A percentile compares a stretch with the other conserved stretches of the same genome.
These are phyloP conservation scores for Pinguiococcus pyrenoidosus DNA, from an alignment of 108 stramenopile species.

Conservation along the genomic window DNA sequence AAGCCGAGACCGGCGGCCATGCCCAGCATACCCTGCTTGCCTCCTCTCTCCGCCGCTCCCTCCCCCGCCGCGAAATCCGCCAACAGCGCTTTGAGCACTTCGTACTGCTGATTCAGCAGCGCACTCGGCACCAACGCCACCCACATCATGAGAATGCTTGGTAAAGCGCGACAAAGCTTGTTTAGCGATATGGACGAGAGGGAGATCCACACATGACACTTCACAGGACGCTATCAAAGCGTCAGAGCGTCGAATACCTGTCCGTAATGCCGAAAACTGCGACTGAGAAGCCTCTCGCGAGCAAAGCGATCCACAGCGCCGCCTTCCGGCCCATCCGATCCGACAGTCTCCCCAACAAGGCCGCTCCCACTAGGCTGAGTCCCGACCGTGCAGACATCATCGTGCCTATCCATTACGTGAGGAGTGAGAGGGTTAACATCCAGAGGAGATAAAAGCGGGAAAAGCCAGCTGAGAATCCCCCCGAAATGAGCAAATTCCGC, in stretches of 20 bases:
- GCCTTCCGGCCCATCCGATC: slow-evolving; percentile 17
- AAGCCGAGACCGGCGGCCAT: slow-evolving; percentile 3
- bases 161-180: too few species aligned
- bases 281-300: too few species aligned
- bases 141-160: too few species aligned
- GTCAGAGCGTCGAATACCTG: background rate
- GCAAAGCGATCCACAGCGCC: background rate
- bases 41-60: background rate
- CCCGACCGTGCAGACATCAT: slow-evolving; percentile 58
- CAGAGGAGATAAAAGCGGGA: too few species aligned
- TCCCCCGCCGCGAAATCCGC: background rate
- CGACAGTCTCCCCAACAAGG: slow-evolving; percentile 52
- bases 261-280: background rate
- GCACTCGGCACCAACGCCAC: background rate
- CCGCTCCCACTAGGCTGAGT: slow-evolving; percentile 46
- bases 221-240: too few species aligned
- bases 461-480: too few species aligned
- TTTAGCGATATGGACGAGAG: too few species aligned
- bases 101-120: background rate
- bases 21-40: slow-evolving; percentile 2
- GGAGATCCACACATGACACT: too few species aligned
- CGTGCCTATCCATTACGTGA: slow-evolving; percentile 58
- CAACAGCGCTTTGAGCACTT: background rate
- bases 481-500: too few species aligned
- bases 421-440: too few species aligned